Evolutionary conservation across 1,284 basidiomycete species (phyloP).

Genomic region (Tylopilus orsonianus): DNA sequence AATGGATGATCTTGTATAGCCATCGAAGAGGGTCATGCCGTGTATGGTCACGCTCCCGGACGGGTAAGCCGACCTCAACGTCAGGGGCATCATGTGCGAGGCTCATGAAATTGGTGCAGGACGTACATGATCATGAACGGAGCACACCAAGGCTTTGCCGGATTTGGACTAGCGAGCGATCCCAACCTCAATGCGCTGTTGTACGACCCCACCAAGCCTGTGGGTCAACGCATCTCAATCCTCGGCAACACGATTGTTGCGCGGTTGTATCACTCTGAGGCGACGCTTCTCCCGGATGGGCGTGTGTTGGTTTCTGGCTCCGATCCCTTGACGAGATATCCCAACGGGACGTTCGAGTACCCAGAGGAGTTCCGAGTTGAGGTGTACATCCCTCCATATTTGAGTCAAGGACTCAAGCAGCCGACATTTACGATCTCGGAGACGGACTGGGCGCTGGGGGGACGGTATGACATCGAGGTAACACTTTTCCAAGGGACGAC

Average conservation of each 20-base stretch:
- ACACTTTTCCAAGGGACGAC: slow-evolving; percentile 56
- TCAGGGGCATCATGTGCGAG: no score
- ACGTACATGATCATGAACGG: slow-evolving; percentile 76
- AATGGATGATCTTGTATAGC: slow-evolving; percentile 42
- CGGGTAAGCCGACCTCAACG: slow-evolving; percentile 17
- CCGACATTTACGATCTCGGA: slow-evolving; percentile 56
- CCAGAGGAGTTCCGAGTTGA: slow-evolving; percentile 76
- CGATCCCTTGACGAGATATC: slow-evolving; percentile 57
- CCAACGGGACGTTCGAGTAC: slow-evolving; percentile 39
- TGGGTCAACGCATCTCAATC: slow-evolving; percentile 65
- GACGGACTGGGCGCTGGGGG: slow-evolving; percentile 62
- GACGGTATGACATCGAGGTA: slow-evolving; percentile 51
- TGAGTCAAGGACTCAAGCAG: slow-evolving; percentile 54
- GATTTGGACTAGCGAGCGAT: slow-evolving; percentile 65
- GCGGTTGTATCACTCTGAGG: slow-evolving; percentile 81
- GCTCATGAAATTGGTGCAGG: slow-evolving; percentile 38
- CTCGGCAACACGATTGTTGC: slow-evolving; percentile 71
- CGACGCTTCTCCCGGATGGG: slow-evolving; percentile 65
- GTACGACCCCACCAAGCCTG: slow-evolving; percentile 63
- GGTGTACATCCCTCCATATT: slow-evolving; percentile 74
- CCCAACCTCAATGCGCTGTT: slow-evolving; percentile 66
- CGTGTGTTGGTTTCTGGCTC: slow-evolving; percentile 73
- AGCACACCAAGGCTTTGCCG: slow-evolving; percentile 61
- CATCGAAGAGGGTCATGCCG: slow-evolving; percentile 72
- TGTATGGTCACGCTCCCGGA: slow-evolving; percentile 71